Evolutionary conservation across 345 rosid species (phyloP).

Genomic region (Rhizophora mangle): DNA sequence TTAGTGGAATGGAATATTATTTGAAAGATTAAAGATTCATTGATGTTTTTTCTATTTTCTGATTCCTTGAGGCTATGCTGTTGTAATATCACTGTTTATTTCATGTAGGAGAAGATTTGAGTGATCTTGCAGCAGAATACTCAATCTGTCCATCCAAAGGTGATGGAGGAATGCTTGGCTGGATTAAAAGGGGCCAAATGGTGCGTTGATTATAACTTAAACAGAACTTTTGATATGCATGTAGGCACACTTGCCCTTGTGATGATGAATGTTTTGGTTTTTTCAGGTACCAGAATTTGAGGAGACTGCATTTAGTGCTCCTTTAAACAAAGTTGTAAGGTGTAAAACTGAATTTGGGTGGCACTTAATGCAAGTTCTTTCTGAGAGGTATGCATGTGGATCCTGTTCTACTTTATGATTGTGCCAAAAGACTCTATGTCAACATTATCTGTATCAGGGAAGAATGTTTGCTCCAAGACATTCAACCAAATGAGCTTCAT

Average conservation of each 20-base stretch:
- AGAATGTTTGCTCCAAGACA: slow-evolving; percentile 45
- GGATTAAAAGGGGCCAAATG: slow-evolving; percentile 90
- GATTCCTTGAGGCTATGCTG: neutral
- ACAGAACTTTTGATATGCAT: no score
- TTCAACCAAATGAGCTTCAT: slow-evolving; percentile 70
- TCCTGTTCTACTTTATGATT: slow-evolving; percentile 8
- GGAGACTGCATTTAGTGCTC: slow-evolving; percentile 78
- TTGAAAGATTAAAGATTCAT: neutral
- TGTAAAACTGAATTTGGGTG: slow-evolving; percentile 88
- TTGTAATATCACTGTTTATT: slow-evolving; percentile 16
- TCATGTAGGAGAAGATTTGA: slow-evolving; percentile 79
- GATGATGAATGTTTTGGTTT: no score
- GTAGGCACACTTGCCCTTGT: no score
- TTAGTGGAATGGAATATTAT: neutral
- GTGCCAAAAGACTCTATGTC: neutral
- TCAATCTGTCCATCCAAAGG: slow-evolving; percentile 82
- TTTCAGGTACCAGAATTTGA: slow-evolving; percentile 87
- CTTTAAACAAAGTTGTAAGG: slow-evolving; percentile 62
- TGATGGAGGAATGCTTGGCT: slow-evolving; percentile 91
- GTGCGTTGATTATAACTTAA: slow-evolving; percentile 29
- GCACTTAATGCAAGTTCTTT: slow-evolving; percentile 88
- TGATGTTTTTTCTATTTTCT: neutral
- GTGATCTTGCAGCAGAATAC: slow-evolving; percentile 79
- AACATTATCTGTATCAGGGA: slow-evolving; percentile 33
- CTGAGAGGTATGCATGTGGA: slow-evolving; percentile 63